Evolutionary conservation across 1,139 yeast genomes (phyloP), one percentile per base, ranked within the genome.

Genomic region (Spathaspora sp.): DNA sequence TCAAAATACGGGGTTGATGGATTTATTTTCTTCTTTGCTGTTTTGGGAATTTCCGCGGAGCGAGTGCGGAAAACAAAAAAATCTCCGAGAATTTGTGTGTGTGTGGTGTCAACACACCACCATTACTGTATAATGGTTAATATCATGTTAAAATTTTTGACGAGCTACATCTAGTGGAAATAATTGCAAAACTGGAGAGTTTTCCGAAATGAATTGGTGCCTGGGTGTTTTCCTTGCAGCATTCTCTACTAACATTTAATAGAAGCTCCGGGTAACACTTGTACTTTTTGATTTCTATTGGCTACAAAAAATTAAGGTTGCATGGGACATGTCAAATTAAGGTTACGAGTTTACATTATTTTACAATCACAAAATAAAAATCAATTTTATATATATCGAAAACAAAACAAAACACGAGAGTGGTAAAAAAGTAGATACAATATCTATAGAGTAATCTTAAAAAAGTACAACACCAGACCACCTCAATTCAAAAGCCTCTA

Each of bases 371-470:
- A 11, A 16, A 13, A 25, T 16, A 15, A 38, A 26, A 13, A 26
- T 38, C 34, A 25, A 38, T 25, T 38, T 16, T 25, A 38, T 38
- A 38, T 38, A 13, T 38, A 24, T 20, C 16, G 9, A 18, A 36
- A 31, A 40, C 16, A 39, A 29, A 20, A 11, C 36, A 24, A 39
- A n/a, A n/a, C n/a, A 39, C 18, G 31, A 5, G n/a, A 16, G 17
- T 15, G n/a, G 25, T 20, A n/a, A 31, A 40, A 40, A 18, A 40
- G 15, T 17, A n/a, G 33, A 20, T 25, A 39, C 31, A 39, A 39
- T 13, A 31, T 16, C 36, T 17, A 27, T 27, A 39, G 27, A 20
- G 24, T 27, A 27, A 20, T 31, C 38, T 40, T 27, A 11, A 39
- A n/a, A 29, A 36, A 29, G n/a, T n/a, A n/a, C n/a, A n/a, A 20